Evolutionary conservation across 2,329 filamentous ascomycete species (phyloP).

Genomic region (Alternaria brassicae): DNA sequence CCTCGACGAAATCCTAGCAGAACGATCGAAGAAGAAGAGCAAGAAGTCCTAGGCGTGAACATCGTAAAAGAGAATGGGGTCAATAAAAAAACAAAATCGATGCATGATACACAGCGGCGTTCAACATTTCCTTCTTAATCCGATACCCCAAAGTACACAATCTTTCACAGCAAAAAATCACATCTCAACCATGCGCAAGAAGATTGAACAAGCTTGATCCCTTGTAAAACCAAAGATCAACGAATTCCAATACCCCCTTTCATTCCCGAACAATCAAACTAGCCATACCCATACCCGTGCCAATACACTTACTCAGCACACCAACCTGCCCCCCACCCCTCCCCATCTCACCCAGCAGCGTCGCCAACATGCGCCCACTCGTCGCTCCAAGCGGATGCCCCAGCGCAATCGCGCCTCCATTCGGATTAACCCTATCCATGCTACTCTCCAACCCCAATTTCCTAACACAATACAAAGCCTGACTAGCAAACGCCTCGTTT

Average conservation of each 20-base stretch:
- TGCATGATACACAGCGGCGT: neutral
- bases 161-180: too few relatives aligned
- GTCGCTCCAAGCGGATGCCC: constrained; percentile 92
- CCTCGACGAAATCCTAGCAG: constrained; percentile 61
- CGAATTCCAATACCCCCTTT: neutral
- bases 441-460: constrained; percentile 71
- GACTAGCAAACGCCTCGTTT: constrained; percentile 78
- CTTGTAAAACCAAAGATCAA: too few relatives aligned
- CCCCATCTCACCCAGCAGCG: constrained; percentile 73
- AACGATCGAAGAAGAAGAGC: constrained; percentile 61
- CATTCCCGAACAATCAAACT: constrained; percentile 60
- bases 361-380: constrained; percentile 79
- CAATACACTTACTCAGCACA: constrained; percentile 85
- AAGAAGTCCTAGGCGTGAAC: constrained; percentile 29
- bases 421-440: constrained; percentile 82
- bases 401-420: constrained; percentile 92
- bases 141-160: too few relatives aligned
- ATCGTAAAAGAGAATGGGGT: too few relatives aligned
- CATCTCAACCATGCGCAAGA: too few relatives aligned
- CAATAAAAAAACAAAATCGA: too few relatives aligned
- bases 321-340: constrained; percentile 75
- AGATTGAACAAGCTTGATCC: too few relatives aligned
- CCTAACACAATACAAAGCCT: constrained; percentile 73
- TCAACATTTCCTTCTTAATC: neutral
- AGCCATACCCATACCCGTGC: constrained; percentile 62